Evolutionary conservation across 192 early-diverging fungal species (phyloP).

Genomic region (Coemansia sp.): DNA sequence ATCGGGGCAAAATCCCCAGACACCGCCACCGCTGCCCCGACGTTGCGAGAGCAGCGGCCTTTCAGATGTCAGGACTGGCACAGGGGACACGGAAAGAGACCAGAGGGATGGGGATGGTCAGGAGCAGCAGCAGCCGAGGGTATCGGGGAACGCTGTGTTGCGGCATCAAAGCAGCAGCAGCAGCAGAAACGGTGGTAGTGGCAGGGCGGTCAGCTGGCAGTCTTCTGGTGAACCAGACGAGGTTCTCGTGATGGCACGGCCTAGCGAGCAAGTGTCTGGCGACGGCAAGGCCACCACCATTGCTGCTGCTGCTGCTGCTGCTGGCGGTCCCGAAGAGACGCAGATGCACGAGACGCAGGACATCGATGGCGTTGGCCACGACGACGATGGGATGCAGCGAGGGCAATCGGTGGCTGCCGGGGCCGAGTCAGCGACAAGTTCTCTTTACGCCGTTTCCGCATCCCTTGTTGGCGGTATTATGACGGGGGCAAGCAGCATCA

Average conservation of each 20-base stretch:
- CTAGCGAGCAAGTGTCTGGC: background rate
- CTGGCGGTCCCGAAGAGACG: background rate
- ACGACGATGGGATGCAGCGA: background rate
- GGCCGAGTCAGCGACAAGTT: slow-evolving; percentile 17
- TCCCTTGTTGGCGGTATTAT: slow-evolving; percentile 17
- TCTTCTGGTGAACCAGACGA: background rate
- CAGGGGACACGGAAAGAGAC: background rate
- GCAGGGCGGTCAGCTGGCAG: slow-evolving; percentile 10
- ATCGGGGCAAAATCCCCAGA: background rate
- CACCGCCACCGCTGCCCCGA: background rate
- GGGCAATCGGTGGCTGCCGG: background rate
- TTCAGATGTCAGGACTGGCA: background rate
- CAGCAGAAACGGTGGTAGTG: background rate
- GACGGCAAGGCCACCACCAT: background rate
- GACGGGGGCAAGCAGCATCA: background rate
- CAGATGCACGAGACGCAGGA: background rate
- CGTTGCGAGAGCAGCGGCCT: background rate
- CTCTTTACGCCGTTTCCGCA: slow-evolving; percentile 17
- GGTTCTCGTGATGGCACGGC: background rate
- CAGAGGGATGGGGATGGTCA: too few relatives aligned
- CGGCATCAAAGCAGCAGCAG: background rate
- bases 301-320: too few relatives aligned
- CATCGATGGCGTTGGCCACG: background rate
- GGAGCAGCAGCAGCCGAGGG: slow-evolving; percentile 3
- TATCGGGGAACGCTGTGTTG: background rate